These are phyloP conservation scores for Coprinopsis sp. DNA, from an alignment of 768 basidiomycete genomes.

Conservation along the genomic window DNA sequence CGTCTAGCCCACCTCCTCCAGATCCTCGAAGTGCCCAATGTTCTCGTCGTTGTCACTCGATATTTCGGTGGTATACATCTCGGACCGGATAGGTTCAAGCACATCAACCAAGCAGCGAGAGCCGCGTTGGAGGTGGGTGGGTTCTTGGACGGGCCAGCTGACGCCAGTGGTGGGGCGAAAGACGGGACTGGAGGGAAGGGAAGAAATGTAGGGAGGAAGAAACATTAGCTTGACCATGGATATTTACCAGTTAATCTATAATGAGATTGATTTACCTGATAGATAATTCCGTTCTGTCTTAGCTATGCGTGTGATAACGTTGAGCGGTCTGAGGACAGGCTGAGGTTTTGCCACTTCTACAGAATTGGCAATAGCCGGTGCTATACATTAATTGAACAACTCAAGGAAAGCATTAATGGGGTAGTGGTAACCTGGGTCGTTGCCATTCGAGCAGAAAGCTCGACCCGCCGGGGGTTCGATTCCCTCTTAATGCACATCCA, in stretches of 20 bases:
- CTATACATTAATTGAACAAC: too few species aligned
- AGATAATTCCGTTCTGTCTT: too few species aligned
- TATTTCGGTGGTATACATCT: conserved; percentile 92
- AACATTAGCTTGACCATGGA: conserved; percentile 12
- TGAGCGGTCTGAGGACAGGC: too few species aligned
- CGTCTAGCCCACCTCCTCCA: conserved; percentile 88
- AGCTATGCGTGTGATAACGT: too few species aligned
- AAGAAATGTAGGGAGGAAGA: conserved; percentile 28
- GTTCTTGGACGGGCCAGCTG: conserved; percentile 62
- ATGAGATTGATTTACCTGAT: too few species aligned
- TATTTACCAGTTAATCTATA: not conserved
- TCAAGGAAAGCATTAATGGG: too few species aligned
- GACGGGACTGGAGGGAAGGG: too few species aligned
- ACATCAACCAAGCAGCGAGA: conserved; percentile 93
- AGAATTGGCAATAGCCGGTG: too few species aligned
- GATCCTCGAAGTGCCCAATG: conserved; percentile 77
- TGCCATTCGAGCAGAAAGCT: too few species aligned
- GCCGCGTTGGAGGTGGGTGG: conserved; percentile 87
- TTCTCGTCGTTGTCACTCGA: conserved; percentile 88
- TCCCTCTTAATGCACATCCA: conserved; percentile 49
- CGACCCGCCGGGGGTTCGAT: conserved; percentile 89
- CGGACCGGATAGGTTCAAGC: conserved; percentile 84
- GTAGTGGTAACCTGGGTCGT: too few species aligned
- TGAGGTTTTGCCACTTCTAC: too few species aligned
- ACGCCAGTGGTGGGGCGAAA: conserved; percentile 20